These are phyloP conservation scores for Amniculicola lignicola DNA, from an alignment of 495 filamentous ascomycete genomes.

Conservation along the genomic window DNA sequence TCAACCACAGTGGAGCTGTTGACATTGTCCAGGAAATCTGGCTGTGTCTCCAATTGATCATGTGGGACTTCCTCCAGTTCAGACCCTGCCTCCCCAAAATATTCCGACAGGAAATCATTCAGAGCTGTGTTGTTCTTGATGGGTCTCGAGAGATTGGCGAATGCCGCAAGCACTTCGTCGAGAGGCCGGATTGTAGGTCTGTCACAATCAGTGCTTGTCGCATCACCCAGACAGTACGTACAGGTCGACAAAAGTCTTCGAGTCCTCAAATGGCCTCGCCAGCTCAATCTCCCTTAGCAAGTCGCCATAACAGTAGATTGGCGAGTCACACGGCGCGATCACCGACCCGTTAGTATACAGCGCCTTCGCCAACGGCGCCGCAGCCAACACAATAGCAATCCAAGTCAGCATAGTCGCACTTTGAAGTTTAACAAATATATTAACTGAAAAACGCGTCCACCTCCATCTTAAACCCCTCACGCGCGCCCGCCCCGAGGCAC, in stretches of 20 bases:
- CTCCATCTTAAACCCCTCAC: too few relatives aligned
- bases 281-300: slow-evolving; percentile 33
- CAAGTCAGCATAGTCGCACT: too few relatives aligned
- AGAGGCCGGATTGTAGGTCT: slow-evolving; percentile 35
- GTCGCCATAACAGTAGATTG: slow-evolving; percentile 37
- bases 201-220: not conserved
- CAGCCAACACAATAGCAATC: too few relatives aligned
- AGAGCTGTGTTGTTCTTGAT: slow-evolving; percentile 34
- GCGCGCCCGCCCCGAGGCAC: too few relatives aligned
- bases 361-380: slow-evolving; percentile 7
- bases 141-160: slow-evolving; percentile 28
- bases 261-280: slow-evolving; percentile 33
- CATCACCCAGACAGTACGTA: not conserved
- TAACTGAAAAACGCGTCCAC: too few relatives aligned
- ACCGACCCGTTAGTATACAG: slow-evolving; percentile 34
- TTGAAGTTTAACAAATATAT: too few relatives aligned
- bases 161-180: slow-evolving; percentile 33
- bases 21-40: slow-evolving; percentile 31
- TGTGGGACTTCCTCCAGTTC: slow-evolving; percentile 27
- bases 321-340: slow-evolving; percentile 36
- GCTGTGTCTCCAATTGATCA: slow-evolving; percentile 26
- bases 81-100: slow-evolving; percentile 35
- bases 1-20: slow-evolving; percentile 27
- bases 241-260: slow-evolving; percentile 38
- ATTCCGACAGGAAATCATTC: slow-evolving; percentile 30